A percentile compares a stretch with the other conserved stretches of the same genome.
Evolutionary conservation across 2,329 filamentous ascomycete species (phyloP).

Genomic region (Verruconis gallopava): DNA sequence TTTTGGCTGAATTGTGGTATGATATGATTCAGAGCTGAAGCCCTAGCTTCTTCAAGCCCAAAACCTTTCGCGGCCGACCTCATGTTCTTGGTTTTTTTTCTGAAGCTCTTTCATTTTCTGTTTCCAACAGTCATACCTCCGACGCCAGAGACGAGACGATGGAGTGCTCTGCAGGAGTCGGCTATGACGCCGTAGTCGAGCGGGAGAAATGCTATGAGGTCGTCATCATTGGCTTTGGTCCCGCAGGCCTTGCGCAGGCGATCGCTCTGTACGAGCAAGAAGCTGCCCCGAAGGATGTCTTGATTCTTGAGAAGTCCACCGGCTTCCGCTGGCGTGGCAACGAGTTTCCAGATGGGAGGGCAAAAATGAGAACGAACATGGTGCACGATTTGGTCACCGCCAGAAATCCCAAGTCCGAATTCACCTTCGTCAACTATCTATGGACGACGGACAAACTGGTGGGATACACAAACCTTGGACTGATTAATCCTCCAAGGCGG

Average conservation of each 20-base stretch:
- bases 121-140: background rate
- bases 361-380: slow-evolving; percentile 11
- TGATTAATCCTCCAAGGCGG: slow-evolving; percentile 14
- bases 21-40: too few species aligned
- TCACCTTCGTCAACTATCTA: slow-evolving; percentile 20
- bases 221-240: slow-evolving; percentile 9
- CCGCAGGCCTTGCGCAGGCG: slow-evolving; percentile 9
- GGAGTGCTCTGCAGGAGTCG: background rate
- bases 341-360: slow-evolving; percentile 1
- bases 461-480: slow-evolving; percentile 18
- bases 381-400: slow-evolving; percentile 18
- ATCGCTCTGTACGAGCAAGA: slow-evolving; percentile 9
- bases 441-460: slow-evolving; percentile 17
- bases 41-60: too few species aligned
- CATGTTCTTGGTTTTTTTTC: background rate
- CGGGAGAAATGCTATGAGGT: slow-evolving; percentile 8
- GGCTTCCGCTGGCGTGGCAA: slow-evolving; percentile 7
- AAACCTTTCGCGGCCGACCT: too few species aligned
- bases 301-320: slow-evolving; percentile 5
- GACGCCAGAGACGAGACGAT: background rate
- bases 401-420: slow-evolving; percentile 18
- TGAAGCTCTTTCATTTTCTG: background rate
- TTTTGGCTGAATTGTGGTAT: too few species aligned
- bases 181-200: background rate
- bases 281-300: background rate